A percentile compares a stretch with the other conserved stretches of the same genome.
phyloP scores from a whole-genome alignment of 176 grass and related monocot species.

The Juncus effusus region DNA sequence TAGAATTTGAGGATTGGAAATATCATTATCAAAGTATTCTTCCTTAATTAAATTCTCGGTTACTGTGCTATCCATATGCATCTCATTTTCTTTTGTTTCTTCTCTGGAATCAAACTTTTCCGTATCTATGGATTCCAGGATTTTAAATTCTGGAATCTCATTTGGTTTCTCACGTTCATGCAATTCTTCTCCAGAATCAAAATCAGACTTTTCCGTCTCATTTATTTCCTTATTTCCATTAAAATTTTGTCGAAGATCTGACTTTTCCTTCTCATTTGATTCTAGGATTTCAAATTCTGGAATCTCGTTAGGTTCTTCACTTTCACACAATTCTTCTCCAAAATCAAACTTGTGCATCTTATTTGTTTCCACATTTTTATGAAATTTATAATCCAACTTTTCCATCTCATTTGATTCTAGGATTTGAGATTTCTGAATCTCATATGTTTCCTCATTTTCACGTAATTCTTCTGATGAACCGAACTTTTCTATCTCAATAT shows the following conservation, averaged over 20 bases:
- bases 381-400: too few species aligned
- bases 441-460: conserved; percentile 23
- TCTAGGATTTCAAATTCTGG: conserved; percentile 8
- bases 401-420: neutral
- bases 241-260: too few species aligned
- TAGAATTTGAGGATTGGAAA: conserved; percentile 17
- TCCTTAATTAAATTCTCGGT: conserved; percentile 31
- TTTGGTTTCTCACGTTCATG: conserved; percentile 26
- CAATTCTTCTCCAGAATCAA: neutral
- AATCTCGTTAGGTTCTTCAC: conserved; percentile 27
- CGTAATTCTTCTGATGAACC: neutral
- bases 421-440: conserved; percentile 13
- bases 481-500: too few species aligned
- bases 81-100: conserved; percentile 26
- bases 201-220: too few species aligned
- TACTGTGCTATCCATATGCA: conserved; percentile 16
- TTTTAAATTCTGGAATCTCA: conserved; percentile 17
- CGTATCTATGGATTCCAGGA: neutral
- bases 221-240: too few species aligned
- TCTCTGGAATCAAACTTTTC: conserved; percentile 18
- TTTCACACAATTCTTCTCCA: conserved; percentile 9
- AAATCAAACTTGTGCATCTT: too few species aligned
- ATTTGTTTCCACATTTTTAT: too few species aligned
- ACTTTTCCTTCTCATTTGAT: neutral
- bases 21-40: conserved; percentile 31